Evolutionary conservation across 2,329 filamentous ascomycete genomes (phyloP).

Genomic region (Pseudophaeomoniella oleicola): DNA sequence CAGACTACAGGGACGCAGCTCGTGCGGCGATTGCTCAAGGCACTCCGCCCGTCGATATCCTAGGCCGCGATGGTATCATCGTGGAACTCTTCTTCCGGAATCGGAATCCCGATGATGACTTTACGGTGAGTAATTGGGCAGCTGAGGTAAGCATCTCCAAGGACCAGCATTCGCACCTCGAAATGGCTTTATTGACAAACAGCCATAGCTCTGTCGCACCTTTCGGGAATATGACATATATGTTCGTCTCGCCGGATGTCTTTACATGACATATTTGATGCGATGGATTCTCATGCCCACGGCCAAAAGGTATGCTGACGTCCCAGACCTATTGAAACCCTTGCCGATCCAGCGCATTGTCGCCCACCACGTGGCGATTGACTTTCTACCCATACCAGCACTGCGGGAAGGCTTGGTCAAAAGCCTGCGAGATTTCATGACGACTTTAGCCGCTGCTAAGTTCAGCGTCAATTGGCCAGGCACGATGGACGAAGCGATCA

Average conservation of each 20-base stretch:
- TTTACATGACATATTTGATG: conserved; percentile 2
- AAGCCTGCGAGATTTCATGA: neutral
- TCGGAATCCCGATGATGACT: neutral
- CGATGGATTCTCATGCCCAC: conserved; percentile 4
- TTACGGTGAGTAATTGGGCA: conserved; percentile 2
- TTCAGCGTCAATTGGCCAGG: neutral
- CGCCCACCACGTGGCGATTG: conserved; percentile 3
- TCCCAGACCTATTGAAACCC: conserved; percentile 3
- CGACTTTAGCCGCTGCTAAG: neutral
- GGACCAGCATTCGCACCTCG: no score
- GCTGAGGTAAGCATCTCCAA: conserved; percentile 3
- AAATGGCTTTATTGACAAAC: no score
- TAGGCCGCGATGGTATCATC: conserved; percentile 1
- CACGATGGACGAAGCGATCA: neutral
- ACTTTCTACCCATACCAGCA: conserved; percentile 3
- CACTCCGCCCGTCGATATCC: neutral
- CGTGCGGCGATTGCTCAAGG: neutral
- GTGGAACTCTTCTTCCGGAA: conserved; percentile 4
- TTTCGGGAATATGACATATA: conserved; percentile 4
- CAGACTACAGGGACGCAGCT: conserved; percentile 2
- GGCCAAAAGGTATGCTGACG: conserved; percentile 2
- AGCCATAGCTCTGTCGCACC: conserved; percentile 3
- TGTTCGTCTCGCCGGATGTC: conserved; percentile 2
- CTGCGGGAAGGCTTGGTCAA: neutral
- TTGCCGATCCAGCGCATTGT: conserved; percentile 2